These are phyloP conservation scores for Larix kaempferi DNA, from an alignment of 75 land plant species.

Conservation along the genomic window DNA sequence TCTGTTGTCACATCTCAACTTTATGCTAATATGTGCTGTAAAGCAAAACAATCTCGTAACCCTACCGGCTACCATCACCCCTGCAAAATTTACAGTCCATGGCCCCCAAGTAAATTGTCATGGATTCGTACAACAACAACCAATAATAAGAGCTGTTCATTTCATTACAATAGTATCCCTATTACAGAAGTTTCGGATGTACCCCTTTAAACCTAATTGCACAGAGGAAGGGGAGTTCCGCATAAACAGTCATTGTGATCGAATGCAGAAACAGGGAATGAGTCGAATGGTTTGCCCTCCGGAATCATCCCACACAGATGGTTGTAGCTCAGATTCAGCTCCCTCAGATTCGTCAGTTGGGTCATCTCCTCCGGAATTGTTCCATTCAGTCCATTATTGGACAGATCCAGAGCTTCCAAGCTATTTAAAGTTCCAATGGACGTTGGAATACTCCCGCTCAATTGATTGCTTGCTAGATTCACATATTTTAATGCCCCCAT, in stretches of 20 bases:
- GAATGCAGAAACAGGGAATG: constrained; percentile 12
- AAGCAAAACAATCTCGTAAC: too few relatives aligned
- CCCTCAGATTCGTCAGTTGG: constrained; percentile 15
- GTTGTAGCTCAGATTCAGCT: constrained; percentile 40
- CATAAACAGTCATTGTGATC: constrained; percentile 37
- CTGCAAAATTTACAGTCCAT: too few relatives aligned
- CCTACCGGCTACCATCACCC: too few relatives aligned
- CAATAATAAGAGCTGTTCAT: too few relatives aligned
- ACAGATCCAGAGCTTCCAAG: constrained; percentile 41
- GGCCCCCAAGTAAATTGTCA: too few relatives aligned
- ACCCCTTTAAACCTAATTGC: constrained; percentile 1
- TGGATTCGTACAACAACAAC: too few relatives aligned
- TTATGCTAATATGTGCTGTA: too few relatives aligned
- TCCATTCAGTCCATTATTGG: constrained; percentile 38
- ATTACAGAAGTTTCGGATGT: too few relatives aligned
- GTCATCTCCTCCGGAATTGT: constrained; percentile 25
- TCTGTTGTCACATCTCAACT: too few relatives aligned
- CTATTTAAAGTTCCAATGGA: constrained; percentile 9
- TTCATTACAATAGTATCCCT: too few relatives aligned
- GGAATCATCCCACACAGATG: constrained; percentile 47
- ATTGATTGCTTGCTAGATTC: constrained; percentile 22
- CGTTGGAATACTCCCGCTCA: constrained; percentile 9
- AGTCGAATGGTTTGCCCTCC: constrained; percentile 17
- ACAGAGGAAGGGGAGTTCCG: constrained; percentile 41
- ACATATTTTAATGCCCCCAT: constrained; percentile 26